Evolutionary conservation across 441 rosid species (phyloP).

Genomic region (Brassica hybrid): DNA sequence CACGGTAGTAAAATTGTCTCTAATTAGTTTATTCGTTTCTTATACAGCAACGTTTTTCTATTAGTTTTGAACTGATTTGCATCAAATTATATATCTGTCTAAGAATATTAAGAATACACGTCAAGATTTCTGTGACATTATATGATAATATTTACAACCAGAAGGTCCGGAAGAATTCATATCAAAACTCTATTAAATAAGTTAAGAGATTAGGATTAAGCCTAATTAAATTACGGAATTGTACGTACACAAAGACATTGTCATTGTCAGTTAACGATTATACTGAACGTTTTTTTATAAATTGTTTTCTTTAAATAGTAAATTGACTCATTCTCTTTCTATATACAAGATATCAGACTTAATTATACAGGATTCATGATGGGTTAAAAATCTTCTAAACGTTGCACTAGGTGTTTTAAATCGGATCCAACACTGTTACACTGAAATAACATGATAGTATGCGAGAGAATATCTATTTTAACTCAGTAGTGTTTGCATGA

Average conservation of each 20-base stretch:
- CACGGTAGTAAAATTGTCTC: background rate
- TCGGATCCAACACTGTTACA: background rate
- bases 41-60: slow-evolving; percentile 14
- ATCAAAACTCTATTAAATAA: background rate
- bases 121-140: slow-evolving; percentile 2
- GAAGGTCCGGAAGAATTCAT: background rate
- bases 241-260: background rate
- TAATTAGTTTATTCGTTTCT: slow-evolving; percentile 10
- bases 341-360: background rate
- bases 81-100: background rate
- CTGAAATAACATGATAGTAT: background rate
- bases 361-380: no score
- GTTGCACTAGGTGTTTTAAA: background rate
- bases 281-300: background rate
- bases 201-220: background rate
- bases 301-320: background rate
- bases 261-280: background rate
- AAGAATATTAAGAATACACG: slow-evolving; percentile 3
- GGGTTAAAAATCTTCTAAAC: background rate
- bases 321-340: background rate
- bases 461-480: no score
- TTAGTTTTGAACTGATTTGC: background rate
- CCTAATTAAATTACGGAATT: background rate
- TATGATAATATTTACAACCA: background rate
- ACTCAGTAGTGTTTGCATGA: background rate